Percentiles rank a stretch among this genome's conserved stretches.
These are phyloP conservation scores for Buddleja alternifolia DNA, from an alignment of 257 asterid genomes.

Conservation along the genomic window DNA sequence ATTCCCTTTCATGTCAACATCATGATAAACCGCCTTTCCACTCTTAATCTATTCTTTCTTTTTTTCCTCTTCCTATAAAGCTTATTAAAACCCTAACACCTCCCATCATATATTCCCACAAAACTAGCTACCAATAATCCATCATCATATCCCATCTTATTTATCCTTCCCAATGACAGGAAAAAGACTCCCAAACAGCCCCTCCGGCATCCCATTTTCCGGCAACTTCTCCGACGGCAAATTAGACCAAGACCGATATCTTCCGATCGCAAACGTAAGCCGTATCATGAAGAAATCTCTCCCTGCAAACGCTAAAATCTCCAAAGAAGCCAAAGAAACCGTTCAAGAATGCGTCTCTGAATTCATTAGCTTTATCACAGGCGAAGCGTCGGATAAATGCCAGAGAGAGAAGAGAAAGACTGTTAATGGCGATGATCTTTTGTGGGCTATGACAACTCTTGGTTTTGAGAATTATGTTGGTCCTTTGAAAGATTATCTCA, in stretches of 20 bases:
- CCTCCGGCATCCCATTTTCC: constrained; percentile 16
- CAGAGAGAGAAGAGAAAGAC: constrained; percentile 66
- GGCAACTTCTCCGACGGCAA: constrained; percentile 16
- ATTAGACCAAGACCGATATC: constrained; percentile 47
- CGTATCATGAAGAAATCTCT: constrained; percentile 67
- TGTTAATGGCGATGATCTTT: constrained; percentile 57
- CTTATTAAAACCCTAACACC: constrained; percentile 30
- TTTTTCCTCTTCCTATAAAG: not conserved
- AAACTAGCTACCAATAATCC: not conserved
- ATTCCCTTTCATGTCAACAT: constrained; percentile 36
- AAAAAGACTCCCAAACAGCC: constrained; percentile 35
- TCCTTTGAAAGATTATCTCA: constrained; percentile 46
- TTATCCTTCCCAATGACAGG: constrained; percentile 35
- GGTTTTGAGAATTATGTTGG: constrained; percentile 58
- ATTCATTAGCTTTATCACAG: constrained; percentile 66
- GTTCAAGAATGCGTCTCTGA: constrained; percentile 67
- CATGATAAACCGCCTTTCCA: constrained; percentile 48
- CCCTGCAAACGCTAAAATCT: constrained; percentile 65
- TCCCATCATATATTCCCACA: constrained; percentile 4
- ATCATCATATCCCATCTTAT: not conserved
- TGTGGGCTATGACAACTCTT: constrained; percentile 69
- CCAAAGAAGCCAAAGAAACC: constrained; percentile 61
- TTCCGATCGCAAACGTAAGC: constrained; percentile 60
- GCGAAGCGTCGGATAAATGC: constrained; percentile 69
- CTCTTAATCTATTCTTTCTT: constrained; percentile 28